A percentile compares a stretch with the other conserved stretches of the same genome.
Conservation (phyloP, 345 rosid species). For the Theobroma cacao region DNA sequence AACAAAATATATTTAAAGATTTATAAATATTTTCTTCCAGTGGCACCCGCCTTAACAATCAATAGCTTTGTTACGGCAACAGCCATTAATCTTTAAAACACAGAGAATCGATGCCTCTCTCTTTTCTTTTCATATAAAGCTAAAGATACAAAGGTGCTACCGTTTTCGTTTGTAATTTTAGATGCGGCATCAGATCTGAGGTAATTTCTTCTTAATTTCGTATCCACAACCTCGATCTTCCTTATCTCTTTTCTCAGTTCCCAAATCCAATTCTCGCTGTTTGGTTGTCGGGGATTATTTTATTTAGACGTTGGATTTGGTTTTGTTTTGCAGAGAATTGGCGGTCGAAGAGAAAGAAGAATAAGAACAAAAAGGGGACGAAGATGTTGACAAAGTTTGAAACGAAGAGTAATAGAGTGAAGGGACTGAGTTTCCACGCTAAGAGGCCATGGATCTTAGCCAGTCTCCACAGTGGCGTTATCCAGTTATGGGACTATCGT, state of each 20-base stretch:
- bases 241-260: neutral
- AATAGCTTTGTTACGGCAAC: too few relatives aligned
- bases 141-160: neutral
- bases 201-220: neutral
- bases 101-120: constrained; percentile 1
- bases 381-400: constrained; percentile 96
- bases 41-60: too few relatives aligned
- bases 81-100: neutral
- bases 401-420: constrained; percentile 96
- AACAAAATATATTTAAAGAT: too few relatives aligned
- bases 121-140: neutral
- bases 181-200: neutral
- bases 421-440: constrained; percentile 91
- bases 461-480: constrained; percentile 96
- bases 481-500: constrained; percentile 99
- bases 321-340: constrained; percentile 27
- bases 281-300: neutral
- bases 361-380: constrained; percentile 27
- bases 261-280: neutral
- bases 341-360: constrained; percentile 25
- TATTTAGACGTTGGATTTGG: constrained; percentile 7
- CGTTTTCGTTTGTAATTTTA: neutral
- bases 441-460: constrained; percentile 99
- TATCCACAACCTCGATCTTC: neutral
- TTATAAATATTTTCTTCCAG: too few relatives aligned